Evolutionary conservation across 2,329 filamentous ascomycete species (phyloP).

Genomic region (Leptographium lundbergii): DNA sequence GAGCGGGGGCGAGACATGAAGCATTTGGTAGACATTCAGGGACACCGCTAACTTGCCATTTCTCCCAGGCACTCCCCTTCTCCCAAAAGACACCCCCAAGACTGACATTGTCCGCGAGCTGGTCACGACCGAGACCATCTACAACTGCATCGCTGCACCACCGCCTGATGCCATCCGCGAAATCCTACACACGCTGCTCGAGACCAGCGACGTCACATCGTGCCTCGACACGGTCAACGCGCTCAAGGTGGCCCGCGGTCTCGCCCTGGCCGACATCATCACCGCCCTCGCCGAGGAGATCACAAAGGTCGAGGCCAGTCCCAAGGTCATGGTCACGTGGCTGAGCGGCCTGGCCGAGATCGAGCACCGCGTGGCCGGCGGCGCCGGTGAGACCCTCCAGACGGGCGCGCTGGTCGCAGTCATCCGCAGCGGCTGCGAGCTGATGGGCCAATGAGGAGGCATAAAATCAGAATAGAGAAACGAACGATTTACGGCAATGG

Average conservation of each 20-base stretch:
- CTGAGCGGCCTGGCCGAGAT: constrained; percentile 83
- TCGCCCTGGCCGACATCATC: constrained; percentile 89
- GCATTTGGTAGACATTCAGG: no score
- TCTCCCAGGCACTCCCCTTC: constrained; percentile 43
- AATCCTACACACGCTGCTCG: constrained; percentile 73
- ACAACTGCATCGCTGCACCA: constrained; percentile 92
- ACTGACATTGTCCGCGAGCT: constrained; percentile 44
- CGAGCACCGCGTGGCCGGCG: constrained; percentile 80
- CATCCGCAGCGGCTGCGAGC: constrained; percentile 71
- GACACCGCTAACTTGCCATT: neutral
- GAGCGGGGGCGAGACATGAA: neutral
- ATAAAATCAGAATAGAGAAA: neutral
- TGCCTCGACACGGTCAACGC: constrained; percentile 81
- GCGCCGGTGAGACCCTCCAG: constrained; percentile 77
- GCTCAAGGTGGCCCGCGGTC: constrained; percentile 71
- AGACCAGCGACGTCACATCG: constrained; percentile 75
- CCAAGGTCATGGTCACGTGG: constrained; percentile 84
- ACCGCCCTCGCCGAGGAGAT: constrained; percentile 77
- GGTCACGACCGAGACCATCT: constrained; percentile 86
- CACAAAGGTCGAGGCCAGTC: constrained; percentile 66
- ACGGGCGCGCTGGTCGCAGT: constrained; percentile 89
- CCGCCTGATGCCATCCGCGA: constrained; percentile 78
- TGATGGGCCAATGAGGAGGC: constrained; percentile 27
- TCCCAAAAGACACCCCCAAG: constrained; percentile 45
- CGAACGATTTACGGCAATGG: no score